Base-by-base conservation (phyloP, 73 alveolate genomes). In the Stentor coeruleus region DNA sequence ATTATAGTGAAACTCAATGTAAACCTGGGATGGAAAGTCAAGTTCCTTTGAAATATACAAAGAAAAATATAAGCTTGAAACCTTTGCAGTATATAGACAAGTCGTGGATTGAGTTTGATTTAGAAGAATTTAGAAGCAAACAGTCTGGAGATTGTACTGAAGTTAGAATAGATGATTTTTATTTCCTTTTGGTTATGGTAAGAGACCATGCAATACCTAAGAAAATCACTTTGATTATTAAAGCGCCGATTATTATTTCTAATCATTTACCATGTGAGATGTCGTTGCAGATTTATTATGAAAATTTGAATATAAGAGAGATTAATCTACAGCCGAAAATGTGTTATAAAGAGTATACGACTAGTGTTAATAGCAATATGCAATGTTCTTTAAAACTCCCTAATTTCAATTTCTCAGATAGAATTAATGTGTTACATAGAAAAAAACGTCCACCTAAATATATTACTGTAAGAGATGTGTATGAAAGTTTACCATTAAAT, bases 161-260 rank as follows among this genome's bases (percentile, higher is more conserved):
- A 33, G 33, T 66, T 11, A 66, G 37, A 66, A 66, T 66, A 0
- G 79, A 31, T 1, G 37, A 66, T 20, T 66, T 31, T 2, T 31
- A 66, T 40, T 20, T 66, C 39, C n/a, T 20, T 20, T 2, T 66
- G 79, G n/a, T 20, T 20, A 20, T 66, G 37, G 33, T 33, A 1
- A 20, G 79, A 2, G 79, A 66, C 79, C 79, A 14, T 66, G 42
- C 36, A 66, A 66, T 20, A 37, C 42, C 79, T 20, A 20, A 66
- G 33, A 66, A 66, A 40, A 26, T 20, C 20, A 66, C 79, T 31
- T 20, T 66, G n/a, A 15, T 15, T 33, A 26, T 66, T 20, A 66
- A 66, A 31, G 40, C 79, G 1, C 79, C 79, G 40, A 66, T 31
- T 1, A 66, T 66, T 11, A 66, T 66, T 33, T 28, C 40, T 11